A percentile compares a stretch with the other conserved stretches of the same genome.
Evolutionary conservation across 202 grass and related monocot species (phyloP).

Genomic region (Brachypodium distachyon): DNA sequence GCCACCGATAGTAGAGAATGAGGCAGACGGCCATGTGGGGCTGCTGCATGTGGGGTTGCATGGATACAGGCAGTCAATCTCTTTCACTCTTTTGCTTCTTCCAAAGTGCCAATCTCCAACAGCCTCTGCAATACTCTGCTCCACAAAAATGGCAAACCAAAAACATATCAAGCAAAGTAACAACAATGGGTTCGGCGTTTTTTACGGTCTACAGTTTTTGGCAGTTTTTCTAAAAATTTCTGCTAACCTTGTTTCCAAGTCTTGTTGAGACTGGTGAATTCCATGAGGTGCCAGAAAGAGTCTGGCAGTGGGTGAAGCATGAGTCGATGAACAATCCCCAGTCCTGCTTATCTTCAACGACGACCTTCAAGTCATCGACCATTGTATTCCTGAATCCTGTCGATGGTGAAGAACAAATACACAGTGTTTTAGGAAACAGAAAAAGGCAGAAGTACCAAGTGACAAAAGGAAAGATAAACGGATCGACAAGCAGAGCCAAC

Average conservation of each 20-base stretch:
- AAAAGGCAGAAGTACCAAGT: neutral
- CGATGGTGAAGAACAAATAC: neutral
- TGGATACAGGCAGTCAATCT: conserved; percentile 25
- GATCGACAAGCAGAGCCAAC: neutral
- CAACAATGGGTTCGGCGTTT: neutral
- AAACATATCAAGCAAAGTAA: neutral
- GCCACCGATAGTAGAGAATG: too few species aligned
- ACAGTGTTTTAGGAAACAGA: neutral
- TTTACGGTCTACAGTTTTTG: neutral
- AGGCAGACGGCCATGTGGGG: neutral
- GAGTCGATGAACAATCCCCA: conserved; percentile 51
- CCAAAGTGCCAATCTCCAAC: conserved; percentile 27
- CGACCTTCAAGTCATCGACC: neutral
- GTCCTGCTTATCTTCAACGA: neutral
- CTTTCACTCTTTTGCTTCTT: neutral
- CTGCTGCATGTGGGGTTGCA: conserved; percentile 30
- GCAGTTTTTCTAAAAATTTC: neutral
- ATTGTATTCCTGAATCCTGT: neutral
- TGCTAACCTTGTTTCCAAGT: conserved; percentile 38
- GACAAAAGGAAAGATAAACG: neutral
- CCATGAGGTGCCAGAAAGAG: conserved; percentile 29
- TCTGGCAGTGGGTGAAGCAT: conserved; percentile 57
- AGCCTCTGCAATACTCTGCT: conserved; percentile 21
- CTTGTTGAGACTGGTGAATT: conserved; percentile 22
- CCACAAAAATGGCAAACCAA: neutral